Base-by-base conservation (phyloP, 768 basidiomycete genomes). In the Tubosaeta sp. region DNA sequence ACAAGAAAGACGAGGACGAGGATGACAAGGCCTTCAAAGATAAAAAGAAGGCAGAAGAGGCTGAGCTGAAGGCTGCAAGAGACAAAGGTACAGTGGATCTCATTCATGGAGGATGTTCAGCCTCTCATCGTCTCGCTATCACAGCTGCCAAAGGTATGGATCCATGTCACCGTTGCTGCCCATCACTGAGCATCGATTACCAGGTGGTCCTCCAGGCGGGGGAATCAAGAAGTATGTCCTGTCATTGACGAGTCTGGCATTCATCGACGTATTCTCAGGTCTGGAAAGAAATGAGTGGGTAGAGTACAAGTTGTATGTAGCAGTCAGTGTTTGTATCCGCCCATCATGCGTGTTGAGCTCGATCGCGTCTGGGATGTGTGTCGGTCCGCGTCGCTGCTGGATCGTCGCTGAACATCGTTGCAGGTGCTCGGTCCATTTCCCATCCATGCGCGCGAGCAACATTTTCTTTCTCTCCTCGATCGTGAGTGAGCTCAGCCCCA, bases 391-490 rank as follows among this genome's bases (percentile, higher is more conserved):
- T 49, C 35, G 43, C 45, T 9, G 46, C 33, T 9, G 38, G 8
- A 9, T 13, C 9, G 22, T 44, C 41, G 14, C 42, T 51, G 51
- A 59, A 44, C 6, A 22, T 32, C n/a, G 14, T 5, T 44, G 38
- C 46, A 88, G 86, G 80, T 88, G 11, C 78, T 93, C 12, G 91
- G 89, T 0, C 91, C 90, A 0, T 92, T 92, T 65, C 89, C 90
- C 3, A 79, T 88, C 31, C 87, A 89, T 53, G 89, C 90, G 11
- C 76, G 90, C 60, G 91, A 92, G 57, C 91, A 92, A 45, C 84
- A 91, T 50, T 85, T 81, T 60, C 66, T 92, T n/a, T 86, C 86
- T 1, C 89, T 88, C 8, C 59, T 89, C 14, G 72, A 86, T 55
- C 65, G 88, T 88, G 67, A 72, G 72, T 65, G 31, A 13, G 29